Evolutionary conservation across 1,284 basidiomycete genomes (phyloP), one percentile per base, ranked within the genome.

Genomic region (Phellinidium pouzarii): DNA sequence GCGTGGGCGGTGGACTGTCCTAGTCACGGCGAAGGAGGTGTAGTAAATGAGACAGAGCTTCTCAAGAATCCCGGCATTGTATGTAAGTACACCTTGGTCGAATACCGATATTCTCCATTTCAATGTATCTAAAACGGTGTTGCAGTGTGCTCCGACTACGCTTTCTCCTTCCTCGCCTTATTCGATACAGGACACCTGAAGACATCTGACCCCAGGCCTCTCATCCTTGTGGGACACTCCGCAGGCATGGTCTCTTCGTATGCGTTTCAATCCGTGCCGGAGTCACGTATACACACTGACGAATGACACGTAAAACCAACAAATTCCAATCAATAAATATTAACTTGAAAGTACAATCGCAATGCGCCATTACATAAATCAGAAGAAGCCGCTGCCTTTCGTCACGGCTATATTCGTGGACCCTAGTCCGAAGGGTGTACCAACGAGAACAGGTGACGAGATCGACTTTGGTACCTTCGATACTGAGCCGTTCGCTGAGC

Each of bases 1-100:
- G 58, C 53, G 3, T 59, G 58, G 58, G 44, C 55, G 6, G 51
- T 57, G 3, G 58, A 59, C 14, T 57, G 58, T 47, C 58, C 58
- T 4, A 59, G 53, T 25, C 58, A 59, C 25, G 55, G 56, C 1
- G 55, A 59, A 9, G 48, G 45, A 11, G 49, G 40, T n/a, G 36
- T 53, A 11, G 17, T 59, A 12, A 59, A 59, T 42, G 58, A 59
- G 12, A 26, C n/a, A 4, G 37, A 44, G 27, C 34, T 53, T n/a
- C n/a, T n/a, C n/a, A n/a, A n/a, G n/a, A n/a, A n/a, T n/a, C n/a
- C n/a, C n/a, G n/a, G n/a, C n/a, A n/a, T n/a, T n/a, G n/a, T n/a
- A n/a, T n/a, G n/a, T n/a, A n/a, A n/a, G n/a, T n/a, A n/a, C n/a
- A n/a, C n/a, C n/a, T n/a, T n/a, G n/a, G n/a, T n/a, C n/a, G n/a